These are phyloP conservation scores for Nemania abortiva DNA, from an alignment of 2,329 filamentous ascomycete genomes.

Conservation along the genomic window DNA sequence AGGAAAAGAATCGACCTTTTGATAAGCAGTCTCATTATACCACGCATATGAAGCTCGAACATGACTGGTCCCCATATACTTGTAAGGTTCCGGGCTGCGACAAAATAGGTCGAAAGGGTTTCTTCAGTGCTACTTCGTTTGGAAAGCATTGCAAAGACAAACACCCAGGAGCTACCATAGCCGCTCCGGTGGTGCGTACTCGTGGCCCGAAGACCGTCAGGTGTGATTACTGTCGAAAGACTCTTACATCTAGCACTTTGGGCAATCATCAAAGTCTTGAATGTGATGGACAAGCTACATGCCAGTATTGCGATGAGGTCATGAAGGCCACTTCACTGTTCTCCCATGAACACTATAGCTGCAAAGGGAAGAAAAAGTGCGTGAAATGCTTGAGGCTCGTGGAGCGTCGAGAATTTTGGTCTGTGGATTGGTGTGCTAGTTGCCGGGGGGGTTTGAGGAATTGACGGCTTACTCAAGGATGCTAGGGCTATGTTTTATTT, in stretches of 20 bases:
- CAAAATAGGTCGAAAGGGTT: slow-evolving; percentile 27
- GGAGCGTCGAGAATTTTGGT: neutral
- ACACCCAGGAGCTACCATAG: slow-evolving; percentile 10
- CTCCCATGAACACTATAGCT: neutral
- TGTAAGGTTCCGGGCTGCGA: slow-evolving; percentile 30
- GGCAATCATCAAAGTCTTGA: too few species aligned
- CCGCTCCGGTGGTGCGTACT: neutral
- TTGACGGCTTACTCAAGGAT: too few species aligned
- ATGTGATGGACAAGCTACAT: neutral
- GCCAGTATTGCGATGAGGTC: slow-evolving; percentile 11
- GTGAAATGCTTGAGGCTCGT: neutral
- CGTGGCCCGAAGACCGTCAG: neutral
- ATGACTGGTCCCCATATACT: slow-evolving; percentile 36
- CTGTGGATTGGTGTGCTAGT: neutral
- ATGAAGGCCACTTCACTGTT: neutral
- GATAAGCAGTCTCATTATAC: slow-evolving; percentile 34
- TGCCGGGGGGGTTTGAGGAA: too few species aligned
- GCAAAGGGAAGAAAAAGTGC: neutral
- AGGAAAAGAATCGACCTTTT: slow-evolving; percentile 27
- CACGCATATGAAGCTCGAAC: slow-evolving; percentile 33
- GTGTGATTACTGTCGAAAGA: slow-evolving; percentile 12
- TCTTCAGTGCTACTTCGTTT: slow-evolving; percentile 12
- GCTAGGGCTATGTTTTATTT: too few species aligned
- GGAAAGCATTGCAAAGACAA: slow-evolving; percentile 27
- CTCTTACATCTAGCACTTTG: neutral